phyloP scores from a whole-genome alignment of 169 alveolate genomes.

The Eimeria falciformis region DNA sequence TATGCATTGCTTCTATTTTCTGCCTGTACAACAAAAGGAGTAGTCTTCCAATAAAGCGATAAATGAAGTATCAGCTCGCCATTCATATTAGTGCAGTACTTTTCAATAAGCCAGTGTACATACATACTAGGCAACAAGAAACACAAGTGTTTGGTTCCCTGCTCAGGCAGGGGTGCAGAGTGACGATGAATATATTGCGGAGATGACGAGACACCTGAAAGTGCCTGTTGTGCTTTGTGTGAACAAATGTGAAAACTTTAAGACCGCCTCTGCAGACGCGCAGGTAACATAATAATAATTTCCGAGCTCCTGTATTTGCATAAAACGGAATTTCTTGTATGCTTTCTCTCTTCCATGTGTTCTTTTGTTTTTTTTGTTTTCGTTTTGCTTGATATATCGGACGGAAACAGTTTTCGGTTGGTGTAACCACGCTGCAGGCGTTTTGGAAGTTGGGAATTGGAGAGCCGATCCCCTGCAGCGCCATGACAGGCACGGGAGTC shows the following conservation, averaged over 20 bases:
- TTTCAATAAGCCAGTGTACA: too few species aligned
- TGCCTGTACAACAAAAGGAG: neutral
- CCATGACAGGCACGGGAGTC: conserved; percentile 46
- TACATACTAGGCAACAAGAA: too few species aligned
- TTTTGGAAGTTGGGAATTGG: conserved; percentile 66
- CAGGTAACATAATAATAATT: too few species aligned
- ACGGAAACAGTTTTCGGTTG: too few species aligned
- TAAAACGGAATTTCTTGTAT: too few species aligned
- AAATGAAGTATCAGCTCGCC: too few species aligned
- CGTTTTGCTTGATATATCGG: neutral
- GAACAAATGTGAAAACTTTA: conserved; percentile 55
- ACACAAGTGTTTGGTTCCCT: neutral
- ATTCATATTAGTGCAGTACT: too few species aligned
- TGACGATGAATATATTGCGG: conserved; percentile 56
- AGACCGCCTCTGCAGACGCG: conserved; percentile 24
- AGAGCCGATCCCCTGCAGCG: conserved; percentile 55
- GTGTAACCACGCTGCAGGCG: too few species aligned
- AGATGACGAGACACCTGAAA: conserved; percentile 6
- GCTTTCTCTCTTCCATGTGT: neutral
- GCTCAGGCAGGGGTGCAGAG: conserved; percentile 43
- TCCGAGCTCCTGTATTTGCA: too few species aligned
- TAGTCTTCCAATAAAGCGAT: neutral
- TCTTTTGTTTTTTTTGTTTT: too few species aligned
- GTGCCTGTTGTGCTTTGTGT: conserved; percentile 59
- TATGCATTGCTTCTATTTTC: too few species aligned